A percentile compares a stretch with the other conserved stretches of the same genome.
Conservation (phyloP, 2,329 filamentous ascomycete species). For the Aspergillus sp. region DNA sequence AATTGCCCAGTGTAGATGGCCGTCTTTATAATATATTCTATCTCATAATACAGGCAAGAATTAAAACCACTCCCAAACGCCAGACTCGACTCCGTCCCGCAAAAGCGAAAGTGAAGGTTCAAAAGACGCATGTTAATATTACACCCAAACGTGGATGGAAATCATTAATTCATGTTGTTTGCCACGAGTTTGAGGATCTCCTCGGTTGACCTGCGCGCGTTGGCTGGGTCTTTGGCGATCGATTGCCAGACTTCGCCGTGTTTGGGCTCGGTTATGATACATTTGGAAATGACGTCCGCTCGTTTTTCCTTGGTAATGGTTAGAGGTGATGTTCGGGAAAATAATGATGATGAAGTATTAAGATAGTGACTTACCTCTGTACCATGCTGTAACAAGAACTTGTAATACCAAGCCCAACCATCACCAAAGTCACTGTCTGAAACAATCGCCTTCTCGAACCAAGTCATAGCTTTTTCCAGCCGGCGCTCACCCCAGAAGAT, state of each 20-base stretch:
- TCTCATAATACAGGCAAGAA: too few relatives aligned
- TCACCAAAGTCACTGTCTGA: constrained; percentile 83
- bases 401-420: constrained; percentile 97
- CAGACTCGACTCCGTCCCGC: background rate
- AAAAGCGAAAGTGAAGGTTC: background rate
- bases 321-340: constrained; percentile 5
- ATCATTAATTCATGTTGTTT: constrained; percentile 22
- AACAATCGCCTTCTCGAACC: constrained; percentile 94
- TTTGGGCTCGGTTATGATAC: constrained; percentile 72
- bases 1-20: too few relatives aligned
- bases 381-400: constrained; percentile 85
- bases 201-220: constrained; percentile 66
- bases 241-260: constrained; percentile 91
- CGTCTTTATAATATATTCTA: too few relatives aligned
- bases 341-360: constrained; percentile 2
- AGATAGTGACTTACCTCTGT: constrained; percentile 51
- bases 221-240: constrained; percentile 77
- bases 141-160: background rate
- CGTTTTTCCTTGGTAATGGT: constrained; percentile 60
- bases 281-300: constrained; percentile 74
- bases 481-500: constrained; percentile 94
- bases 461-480: constrained; percentile 87
- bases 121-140: background rate
- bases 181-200: constrained; percentile 78
- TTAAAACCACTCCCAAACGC: constrained; percentile 1